phyloP scores from a whole-genome alignment of 1,284 basidiomycete species.

The Ceratobasidium sp. region DNA sequence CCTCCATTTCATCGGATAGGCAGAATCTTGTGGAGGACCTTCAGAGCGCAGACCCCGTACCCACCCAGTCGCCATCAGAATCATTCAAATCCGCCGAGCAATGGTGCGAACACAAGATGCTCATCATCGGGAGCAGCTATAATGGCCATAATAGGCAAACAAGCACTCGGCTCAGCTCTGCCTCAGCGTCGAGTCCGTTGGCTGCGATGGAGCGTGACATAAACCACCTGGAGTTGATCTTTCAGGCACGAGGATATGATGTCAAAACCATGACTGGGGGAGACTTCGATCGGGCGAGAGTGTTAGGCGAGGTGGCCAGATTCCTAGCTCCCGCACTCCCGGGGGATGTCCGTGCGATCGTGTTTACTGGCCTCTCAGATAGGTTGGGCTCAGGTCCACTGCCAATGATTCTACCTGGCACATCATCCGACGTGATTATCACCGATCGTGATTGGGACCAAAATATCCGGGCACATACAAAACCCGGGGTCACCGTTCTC shows the following conservation, averaged over 20 bases:
- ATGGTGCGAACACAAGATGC: conserved; percentile 11
- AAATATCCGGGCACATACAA: neutral
- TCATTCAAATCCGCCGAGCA: conserved; percentile 17
- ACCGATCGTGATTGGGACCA: neutral
- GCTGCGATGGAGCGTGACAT: neutral
- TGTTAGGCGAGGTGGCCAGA: neutral
- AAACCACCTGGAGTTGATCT: neutral
- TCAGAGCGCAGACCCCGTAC: neutral
- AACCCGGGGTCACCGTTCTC: conserved; percentile 26
- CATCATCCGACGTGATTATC: neutral
- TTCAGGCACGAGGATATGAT: neutral
- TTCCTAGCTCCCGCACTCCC: neutral
- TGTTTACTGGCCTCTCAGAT: conserved; percentile 23
- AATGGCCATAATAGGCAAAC: too few species aligned
- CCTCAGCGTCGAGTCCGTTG: neutral
- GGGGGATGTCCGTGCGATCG: conserved; percentile 31
- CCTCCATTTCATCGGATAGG: neutral
- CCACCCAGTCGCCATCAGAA: too few species aligned
- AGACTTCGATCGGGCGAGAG: neutral
- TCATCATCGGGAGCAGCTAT: conserved; percentile 34
- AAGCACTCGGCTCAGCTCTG: neutral
- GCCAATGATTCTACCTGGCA: conserved; percentile 5
- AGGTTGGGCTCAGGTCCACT: too few species aligned
- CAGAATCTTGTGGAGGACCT: neutral
- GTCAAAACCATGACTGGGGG: neutral